These are phyloP conservation scores for Podospora pseudoanserina DNA, from an alignment of 495 filamentous ascomycete species.

Conservation along the genomic window DNA sequence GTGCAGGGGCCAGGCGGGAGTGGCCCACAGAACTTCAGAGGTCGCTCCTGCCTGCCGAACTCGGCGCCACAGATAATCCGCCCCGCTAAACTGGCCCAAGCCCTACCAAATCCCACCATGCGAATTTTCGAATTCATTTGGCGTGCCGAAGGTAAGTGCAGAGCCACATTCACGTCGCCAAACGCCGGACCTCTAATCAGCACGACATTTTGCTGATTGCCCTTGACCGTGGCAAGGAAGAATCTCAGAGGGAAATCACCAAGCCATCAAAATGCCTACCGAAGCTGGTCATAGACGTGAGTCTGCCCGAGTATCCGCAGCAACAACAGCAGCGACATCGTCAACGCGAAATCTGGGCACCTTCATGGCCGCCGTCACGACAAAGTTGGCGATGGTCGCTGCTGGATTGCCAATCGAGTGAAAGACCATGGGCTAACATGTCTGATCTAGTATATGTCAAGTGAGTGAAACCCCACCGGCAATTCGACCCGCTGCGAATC, in stretches of 20 bases:
- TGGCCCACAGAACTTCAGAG: background rate
- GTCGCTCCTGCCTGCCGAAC: background rate
- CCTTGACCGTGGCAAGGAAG: constrained; percentile 31
- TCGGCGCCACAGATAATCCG: constrained; percentile 30
- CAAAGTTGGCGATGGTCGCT: constrained; percentile 10
- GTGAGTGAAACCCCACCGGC: constrained; percentile 56
- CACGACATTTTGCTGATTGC: constrained; percentile 37
- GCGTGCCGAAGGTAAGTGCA: constrained; percentile 27
- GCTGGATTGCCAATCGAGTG: constrained; percentile 6
- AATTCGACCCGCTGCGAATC: background rate
- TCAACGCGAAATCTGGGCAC: background rate
- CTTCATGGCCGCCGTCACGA: background rate
- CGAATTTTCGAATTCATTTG: constrained; percentile 37
- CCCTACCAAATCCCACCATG: constrained; percentile 35
- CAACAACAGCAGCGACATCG: constrained; percentile 11
- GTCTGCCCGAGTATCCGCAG: constrained; percentile 34
- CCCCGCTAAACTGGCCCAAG: constrained; percentile 26
- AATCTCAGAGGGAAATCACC: constrained; percentile 36
- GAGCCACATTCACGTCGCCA: constrained; percentile 38
- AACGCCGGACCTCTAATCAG: constrained; percentile 37
- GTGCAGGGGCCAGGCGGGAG: background rate
- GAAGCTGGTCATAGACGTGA: constrained; percentile 82
- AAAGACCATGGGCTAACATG: constrained; percentile 30
- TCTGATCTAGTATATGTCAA: constrained; percentile 77
- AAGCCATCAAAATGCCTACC: constrained; percentile 69